Evolutionary conservation across 108 stramenopile species (phyloP), one percentile per base, ranked within the genome.

Genomic region (Conticribra guillardii): DNA sequence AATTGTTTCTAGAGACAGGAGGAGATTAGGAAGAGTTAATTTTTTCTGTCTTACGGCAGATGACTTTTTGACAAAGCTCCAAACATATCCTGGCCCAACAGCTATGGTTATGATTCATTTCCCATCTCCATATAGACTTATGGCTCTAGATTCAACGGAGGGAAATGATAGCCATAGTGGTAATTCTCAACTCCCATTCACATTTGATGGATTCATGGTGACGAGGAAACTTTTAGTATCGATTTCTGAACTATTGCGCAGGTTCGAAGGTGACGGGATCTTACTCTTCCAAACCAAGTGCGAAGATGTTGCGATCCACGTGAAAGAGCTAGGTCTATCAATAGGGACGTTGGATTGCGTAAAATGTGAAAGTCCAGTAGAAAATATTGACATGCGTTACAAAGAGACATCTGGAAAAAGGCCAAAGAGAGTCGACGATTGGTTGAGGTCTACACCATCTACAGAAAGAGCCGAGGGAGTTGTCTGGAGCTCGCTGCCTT

Each of bases 261-360:
- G 33, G 45, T 53, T 33, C 8, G 66, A 68, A 1, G 7, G 58
- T 26, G 0, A 19, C 46, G 60, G 45, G 19, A 41, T 50, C 53
- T 58, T 72, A 26, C 63, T 78, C 17, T 73, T 78, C 45, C 76
- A 78, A 41, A 73, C 76, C 34, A 78, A 78, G 32, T 78, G 76
- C 46, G 71, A 78, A 41, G 76, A 78, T 67, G 76, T 78, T 3
- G 71, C 76, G 24, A 54, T 72, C 16, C 44, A 66, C 33, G 34
- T 72, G 30, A 72, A 52, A 53, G 67, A 78, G 41, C 44, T 58
- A 24, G 58, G 64, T 28, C 24, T 58, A 3, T 15, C 32, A 60
- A 54, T 63, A 17, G 69, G 52, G 4, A 58, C 32, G 28, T 16
- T 72, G 64, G 71, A 33, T 50, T 58, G 32, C 26, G 60, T 55